These are phyloP conservation scores for Venturia nashicola DNA, from an alignment of 2,329 filamentous ascomycete species.

Conservation along the genomic window DNA sequence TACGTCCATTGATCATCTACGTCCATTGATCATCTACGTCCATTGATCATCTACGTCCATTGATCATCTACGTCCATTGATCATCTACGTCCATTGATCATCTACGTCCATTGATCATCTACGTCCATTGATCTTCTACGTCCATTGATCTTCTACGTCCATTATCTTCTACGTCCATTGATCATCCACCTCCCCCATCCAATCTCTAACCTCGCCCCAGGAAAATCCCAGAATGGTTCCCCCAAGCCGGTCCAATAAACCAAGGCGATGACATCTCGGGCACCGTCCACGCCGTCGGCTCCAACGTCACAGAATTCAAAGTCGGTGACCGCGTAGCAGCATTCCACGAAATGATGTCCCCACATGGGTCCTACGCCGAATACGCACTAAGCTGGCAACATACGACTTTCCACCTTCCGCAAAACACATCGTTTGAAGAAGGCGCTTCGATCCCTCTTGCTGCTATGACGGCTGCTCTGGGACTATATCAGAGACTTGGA, in stretches of 20 bases:
- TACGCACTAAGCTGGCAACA: conserved; percentile 45
- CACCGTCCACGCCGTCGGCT: conserved; percentile 41
- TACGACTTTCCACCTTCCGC: conserved; percentile 45
- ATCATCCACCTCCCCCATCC: too few species aligned
- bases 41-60: too few species aligned
- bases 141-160: too few species aligned
- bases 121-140: too few species aligned
- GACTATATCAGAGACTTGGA: conserved; percentile 30
- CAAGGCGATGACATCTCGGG: conserved; percentile 45
- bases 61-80: too few species aligned
- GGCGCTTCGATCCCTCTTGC: conserved; percentile 35
- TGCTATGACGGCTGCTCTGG: conserved; percentile 33
- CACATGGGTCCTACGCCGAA: conserved; percentile 46
- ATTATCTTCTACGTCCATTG: too few species aligned
- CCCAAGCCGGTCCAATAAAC: conserved; percentile 23
- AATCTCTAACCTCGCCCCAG: neutral
- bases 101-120: too few species aligned
- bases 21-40: too few species aligned
- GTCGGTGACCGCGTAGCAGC: conserved; percentile 44
- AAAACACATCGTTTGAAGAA: conserved; percentile 37
- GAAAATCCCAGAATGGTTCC: conserved; percentile 10
- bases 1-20: too few species aligned
- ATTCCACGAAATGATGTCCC: conserved; percentile 41
- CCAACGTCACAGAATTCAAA: conserved; percentile 44
- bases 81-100: too few species aligned